Evolutionary conservation across 352 stramenopile genomes (phyloP), one percentile per base, ranked within the genome.

Genomic region (Phytophthora citrophthora): DNA sequence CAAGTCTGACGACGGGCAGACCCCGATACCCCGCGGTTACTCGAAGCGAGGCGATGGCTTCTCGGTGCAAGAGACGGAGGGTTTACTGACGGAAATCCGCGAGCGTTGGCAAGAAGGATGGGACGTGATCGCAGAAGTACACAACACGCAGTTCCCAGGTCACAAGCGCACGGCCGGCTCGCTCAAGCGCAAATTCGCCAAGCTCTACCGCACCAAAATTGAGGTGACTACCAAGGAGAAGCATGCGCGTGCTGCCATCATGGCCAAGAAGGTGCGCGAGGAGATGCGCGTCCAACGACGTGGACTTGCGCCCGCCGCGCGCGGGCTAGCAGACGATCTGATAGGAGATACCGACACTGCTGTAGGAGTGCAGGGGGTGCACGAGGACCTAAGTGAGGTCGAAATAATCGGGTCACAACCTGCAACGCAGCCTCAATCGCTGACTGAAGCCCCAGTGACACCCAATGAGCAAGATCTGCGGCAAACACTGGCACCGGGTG

Each of bases 101-200:
- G 64, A 68, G 4, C 59, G 52, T 23, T 77, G 69, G 69, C 64
- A 72, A 32, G 69, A 77, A 31, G 69, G 69, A 4, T 77, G 69
- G 69, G 69, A 77, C 39, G 61, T 55, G 9, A 61, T 77, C 12
- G 60, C 69, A 7, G 54, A 77, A 15, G 38, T 71, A 40, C 69
- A 77, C 69, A 77, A 77, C 49, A 50, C 61, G 15, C 64, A 74
- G 41, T 77, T 74, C 34, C 69, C 69, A 4, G 69, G 69, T 18
- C 69, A 74, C 61, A 68, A 69, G 11, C 64, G 69, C 38, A 72
- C 64, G 3, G 54, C 59, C n/a, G 52, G 64, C 32, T 77, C 69
- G 20, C 64, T 77, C 49, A 77, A 77, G 55, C 64, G 64, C 55
- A 77, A 77, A 44, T 77, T 77, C 48, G 57, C 64, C 11, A 74